Evolutionary conservation across 805 yeast species (phyloP), one percentile per base, ranked within the genome.

Genomic region (Candida patagonica): DNA sequence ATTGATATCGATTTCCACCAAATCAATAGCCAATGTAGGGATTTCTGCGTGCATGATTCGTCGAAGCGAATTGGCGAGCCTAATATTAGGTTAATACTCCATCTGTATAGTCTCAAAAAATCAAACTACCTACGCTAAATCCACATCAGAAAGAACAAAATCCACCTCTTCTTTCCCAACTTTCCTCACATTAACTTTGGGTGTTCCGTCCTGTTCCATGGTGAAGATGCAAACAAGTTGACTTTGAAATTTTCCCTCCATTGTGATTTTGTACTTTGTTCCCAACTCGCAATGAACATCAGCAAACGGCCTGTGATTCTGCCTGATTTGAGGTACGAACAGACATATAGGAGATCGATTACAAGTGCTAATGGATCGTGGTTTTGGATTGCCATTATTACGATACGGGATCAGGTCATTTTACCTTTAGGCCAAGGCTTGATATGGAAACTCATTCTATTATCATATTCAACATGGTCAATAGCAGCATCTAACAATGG

Each of bases 21-120:
- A 74, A 56, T 92, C 99, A 43, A 92, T 87, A 39, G 98, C 96
- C n/a, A 92, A 66, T 0, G 98, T 92, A 25, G 98, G 98, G 42
- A 92, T 92, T 62, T 92, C 99, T 1, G 96, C 88, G 45, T 92
- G 68, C 85, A 92, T 88, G 30, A 82, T 77, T 59, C 99, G 72
- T 52, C 99, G 74, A 27, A 92, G 51, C 12, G 97, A 83, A 69
- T 92, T 92, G 15, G 97, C 97, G 55, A 89, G 66, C 0, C 56
- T 52, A 32, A 16, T 5, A 3, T 20, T 35, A 4, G 13, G 19
- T 12, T 5, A 10, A 17, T 7, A 8, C 24, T 17, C 10, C 24
- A 9, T 31, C 13, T 16, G 22, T 17, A 19, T 31, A 8, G n/a
- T n/a, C n/a, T n/a, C n/a, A n/a, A 10, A 5, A 22, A 12, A 22